Base-by-base conservation (phyloP, 1,284 basidiomycete genomes). In the Ganoderma lingzhi region DNA sequence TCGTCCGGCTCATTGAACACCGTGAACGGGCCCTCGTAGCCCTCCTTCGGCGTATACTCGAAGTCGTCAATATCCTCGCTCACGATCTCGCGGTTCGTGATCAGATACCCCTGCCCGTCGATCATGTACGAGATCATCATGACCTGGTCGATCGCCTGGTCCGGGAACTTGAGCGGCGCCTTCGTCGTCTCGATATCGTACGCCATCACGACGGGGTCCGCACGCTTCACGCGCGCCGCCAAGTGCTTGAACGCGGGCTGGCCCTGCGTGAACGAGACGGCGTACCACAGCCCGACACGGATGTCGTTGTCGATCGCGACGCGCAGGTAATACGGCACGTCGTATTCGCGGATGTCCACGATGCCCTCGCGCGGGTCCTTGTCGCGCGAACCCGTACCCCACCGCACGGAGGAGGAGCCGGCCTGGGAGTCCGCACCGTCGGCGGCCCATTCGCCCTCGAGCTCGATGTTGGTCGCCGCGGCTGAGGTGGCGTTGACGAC, bases 101-200 rank as follows among this genome's bases (percentile, higher is more conserved):
- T 99, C 71, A 99, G 88, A 78, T 94, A 99, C 0, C 98, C 98
- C 80, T 99, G 95, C 0, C 96, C 96, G 79, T 98, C 96, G 44
- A 98, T 85, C 96, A 98, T 98, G 82, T 97, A 98, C 56, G 98
- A 99, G 74, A 99, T 99, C 98, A 99, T 99, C 97, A 99, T 99
- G 76, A 99, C 96, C 79, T 98, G 96, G 84, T 99, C 98, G 28
- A 94, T 92, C 14, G 93, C 90, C 75, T 96, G 94, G 83, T 99
- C 98, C 0, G 98, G 98, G 79, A 99, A 99, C 82, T 99, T 99
- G 78, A 99, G 91, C 15, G 98, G 98, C 61, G 96, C 94, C 82
- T 99, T 99, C 1, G 97, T 97, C 37, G 96, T 98, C 83, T 99
- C 98, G 78, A 99, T 99, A 90, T 99, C 98, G 81, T 90, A 99